Base-by-base conservation (phyloP, 225 moss, liverwort and hornwort species). In the Polytrichum formosum region DNA sequence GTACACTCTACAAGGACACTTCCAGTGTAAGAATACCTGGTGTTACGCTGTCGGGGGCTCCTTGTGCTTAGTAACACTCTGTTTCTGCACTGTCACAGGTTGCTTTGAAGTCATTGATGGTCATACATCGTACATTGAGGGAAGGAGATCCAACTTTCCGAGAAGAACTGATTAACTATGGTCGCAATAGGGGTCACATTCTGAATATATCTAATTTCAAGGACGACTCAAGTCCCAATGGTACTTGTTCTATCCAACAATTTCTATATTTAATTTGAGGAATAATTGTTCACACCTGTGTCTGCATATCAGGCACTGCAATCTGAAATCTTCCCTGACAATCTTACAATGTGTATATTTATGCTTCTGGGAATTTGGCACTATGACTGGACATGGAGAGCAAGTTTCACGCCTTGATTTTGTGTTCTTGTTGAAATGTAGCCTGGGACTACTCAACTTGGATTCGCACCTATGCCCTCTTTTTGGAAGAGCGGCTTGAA, bases 91-190 rank as follows among this genome's bases (percentile, higher is more conserved):
- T 79, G 63, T 59, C 73, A 64, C 85, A 98, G 98, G 98, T 98
- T 65, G 94, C 98, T 1, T 76, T 98, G 70, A 98, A 98, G 74
- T 53, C 91, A 54, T 91, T 98, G 94, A 91, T 98, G 92, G 98
- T 98, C 54, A 94, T 98, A 71, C 98, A 98, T 76, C 91, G 94
- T 28, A 98, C 94, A 20, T 74, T 98, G 55, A 87, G 94, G 76
- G 98, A 98, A 83, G 98, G 98, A 61, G 98, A 98, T 84, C 98
- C 98, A 63, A 98, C 94, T 35, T 98, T 98, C 76, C 94, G 98
- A 22, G 98, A 98, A 81, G 98, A 98, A 78, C 81, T 98, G 33
- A 87, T 98, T 67, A 94, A 98, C 66, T 98, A 94, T 74, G 81
- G 88, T 70, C 91, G 92, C 54, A 98, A 85, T 70, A 92, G 91